Base-by-base conservation (phyloP, 805 yeast genomes). In the Cyberlindnera mississippiensis region DNA sequence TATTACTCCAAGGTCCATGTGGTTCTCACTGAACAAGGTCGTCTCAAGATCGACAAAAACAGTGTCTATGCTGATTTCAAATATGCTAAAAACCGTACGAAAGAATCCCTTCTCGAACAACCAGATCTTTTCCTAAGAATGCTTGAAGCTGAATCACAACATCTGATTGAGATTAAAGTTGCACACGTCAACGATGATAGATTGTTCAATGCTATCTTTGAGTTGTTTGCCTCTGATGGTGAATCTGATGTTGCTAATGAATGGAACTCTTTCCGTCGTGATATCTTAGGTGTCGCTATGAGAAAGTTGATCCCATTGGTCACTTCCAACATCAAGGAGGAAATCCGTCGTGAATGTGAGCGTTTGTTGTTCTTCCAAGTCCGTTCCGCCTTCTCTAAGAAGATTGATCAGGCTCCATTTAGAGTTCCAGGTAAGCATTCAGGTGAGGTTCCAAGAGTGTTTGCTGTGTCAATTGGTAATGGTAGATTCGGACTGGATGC, bases 351-450 rank as follows among this genome's bases (percentile, higher is more conserved):
- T 43, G 82, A 75, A 42, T 85, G 96, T 66, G 85, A 85, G 60
- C 74, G 85, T 42, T 59, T 78, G 33, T 71, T 93, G 34, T 80
- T 80, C 38, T 73, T 71, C 44, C 81, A 82, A 44, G 78, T 91
- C 28, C 81, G 98, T 51, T 72, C 75, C 33, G 69, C 75, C 22
- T 84, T 91, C 56, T 68, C 78, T 60, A 71, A 75, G 17, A 83
- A 81, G 55, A 72, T 93, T 28, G 93, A 91, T 60, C 98, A 90
- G 67, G 96, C 98, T 2, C 97, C 99, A 26, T 90, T 69, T 63
- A 80, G 85, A 52, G 96, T 98, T 6, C 44, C 42, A n/a, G 83
- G 85, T 5, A 82, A 73, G 50, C 85, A 78, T 33, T 72, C 76
- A 44, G 96, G 97, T 34, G 85, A 95, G 4, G 72, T 80, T 40